These are phyloP conservation scores for Leucocoprinus birnbaumii DNA, from an alignment of 768 basidiomycete species.

Conservation along the genomic window DNA sequence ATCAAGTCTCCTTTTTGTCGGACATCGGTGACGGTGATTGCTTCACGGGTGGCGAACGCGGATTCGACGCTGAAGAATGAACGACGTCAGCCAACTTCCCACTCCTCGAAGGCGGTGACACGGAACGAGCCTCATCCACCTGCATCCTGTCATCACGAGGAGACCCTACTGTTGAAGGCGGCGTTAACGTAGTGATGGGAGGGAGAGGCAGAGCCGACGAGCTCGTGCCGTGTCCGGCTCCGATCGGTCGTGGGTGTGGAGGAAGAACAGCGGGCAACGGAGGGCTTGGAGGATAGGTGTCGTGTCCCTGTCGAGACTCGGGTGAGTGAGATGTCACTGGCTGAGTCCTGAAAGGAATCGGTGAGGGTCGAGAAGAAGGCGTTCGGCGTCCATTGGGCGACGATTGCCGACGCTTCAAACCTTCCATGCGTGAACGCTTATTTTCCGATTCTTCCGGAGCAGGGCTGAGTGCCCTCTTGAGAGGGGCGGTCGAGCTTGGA, in stretches of 20 bases:
- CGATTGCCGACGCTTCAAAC: slow-evolving; percentile 50
- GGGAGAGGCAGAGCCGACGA: slow-evolving; percentile 54
- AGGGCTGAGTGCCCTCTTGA: slow-evolving; percentile 73
- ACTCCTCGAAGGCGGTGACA: slow-evolving; percentile 45
- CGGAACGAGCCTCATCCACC: slow-evolving; percentile 47
- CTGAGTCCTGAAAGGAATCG: slow-evolving; percentile 72
- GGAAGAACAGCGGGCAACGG: slow-evolving; percentile 61
- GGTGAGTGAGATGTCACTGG: slow-evolving; percentile 62
- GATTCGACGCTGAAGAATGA: slow-evolving; percentile 30
- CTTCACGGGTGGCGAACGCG: slow-evolving; percentile 51
- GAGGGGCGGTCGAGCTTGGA: slow-evolving; percentile 37
- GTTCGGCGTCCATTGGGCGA: slow-evolving; percentile 47
- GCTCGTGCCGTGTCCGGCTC: slow-evolving; percentile 39
- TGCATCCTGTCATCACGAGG: slow-evolving; percentile 57
- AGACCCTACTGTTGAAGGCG: slow-evolving; percentile 54
- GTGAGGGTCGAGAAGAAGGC: slow-evolving; percentile 66
- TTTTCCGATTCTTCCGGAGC: slow-evolving; percentile 52
- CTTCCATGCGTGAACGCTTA: slow-evolving; percentile 66
- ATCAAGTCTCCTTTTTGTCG: slow-evolving; percentile 36
- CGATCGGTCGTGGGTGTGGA: slow-evolving; percentile 73
- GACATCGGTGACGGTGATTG: slow-evolving; percentile 53
- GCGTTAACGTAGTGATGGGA: slow-evolving; percentile 68
- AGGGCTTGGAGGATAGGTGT: slow-evolving; percentile 50
- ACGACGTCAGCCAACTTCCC: slow-evolving; percentile 52
- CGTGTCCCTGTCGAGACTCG: slow-evolving; percentile 52